phyloP scores from a whole-genome alignment of 2,329 filamentous ascomycete genomes.

The Sclerotinia sclerotiorum region DNA sequence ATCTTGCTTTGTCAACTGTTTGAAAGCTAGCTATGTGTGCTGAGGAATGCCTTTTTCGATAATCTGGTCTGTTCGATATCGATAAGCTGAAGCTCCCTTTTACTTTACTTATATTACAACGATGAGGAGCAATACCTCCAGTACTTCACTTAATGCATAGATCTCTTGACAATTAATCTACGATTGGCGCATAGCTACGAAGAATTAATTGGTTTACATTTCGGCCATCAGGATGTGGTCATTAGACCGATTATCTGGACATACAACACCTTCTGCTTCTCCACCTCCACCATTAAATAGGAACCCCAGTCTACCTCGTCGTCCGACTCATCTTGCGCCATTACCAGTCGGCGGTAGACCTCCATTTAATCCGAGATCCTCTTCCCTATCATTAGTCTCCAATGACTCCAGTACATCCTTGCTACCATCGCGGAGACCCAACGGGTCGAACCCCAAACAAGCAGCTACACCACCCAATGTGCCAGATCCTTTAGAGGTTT shows the following conservation, averaged over 20 bases:
- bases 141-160: not conserved
- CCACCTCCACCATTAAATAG: slow-evolving; percentile 64
- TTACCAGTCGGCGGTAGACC: slow-evolving; percentile 68
- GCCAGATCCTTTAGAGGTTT: slow-evolving; percentile 68
- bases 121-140: slow-evolving; percentile 2
- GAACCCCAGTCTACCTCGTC: slow-evolving; percentile 63
- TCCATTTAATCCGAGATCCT: slow-evolving; percentile 67
- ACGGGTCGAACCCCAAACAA: slow-evolving; percentile 67
- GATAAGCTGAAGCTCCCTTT: slow-evolving; percentile 19
- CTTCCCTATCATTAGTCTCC: slow-evolving; percentile 74
- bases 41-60: slow-evolving; percentile 13
- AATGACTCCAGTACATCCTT: slow-evolving; percentile 78
- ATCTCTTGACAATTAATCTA: not conserved
- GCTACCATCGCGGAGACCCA: slow-evolving; percentile 61
- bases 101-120: not conserved
- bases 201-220: not conserved
- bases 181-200: not conserved
- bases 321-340: slow-evolving; percentile 67
- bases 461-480: slow-evolving; percentile 51
- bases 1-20: not conserved
- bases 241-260: slow-evolving; percentile 78
- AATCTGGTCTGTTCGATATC: slow-evolving; percentile 19
- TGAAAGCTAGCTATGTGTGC: not conserved
- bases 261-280: slow-evolving; percentile 57
- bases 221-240: slow-evolving; percentile 63